Evolutionary conservation across 2,329 filamentous ascomycete genomes (phyloP), one percentile per base, ranked within the genome.

Genomic region (Penicillium sp.): DNA sequence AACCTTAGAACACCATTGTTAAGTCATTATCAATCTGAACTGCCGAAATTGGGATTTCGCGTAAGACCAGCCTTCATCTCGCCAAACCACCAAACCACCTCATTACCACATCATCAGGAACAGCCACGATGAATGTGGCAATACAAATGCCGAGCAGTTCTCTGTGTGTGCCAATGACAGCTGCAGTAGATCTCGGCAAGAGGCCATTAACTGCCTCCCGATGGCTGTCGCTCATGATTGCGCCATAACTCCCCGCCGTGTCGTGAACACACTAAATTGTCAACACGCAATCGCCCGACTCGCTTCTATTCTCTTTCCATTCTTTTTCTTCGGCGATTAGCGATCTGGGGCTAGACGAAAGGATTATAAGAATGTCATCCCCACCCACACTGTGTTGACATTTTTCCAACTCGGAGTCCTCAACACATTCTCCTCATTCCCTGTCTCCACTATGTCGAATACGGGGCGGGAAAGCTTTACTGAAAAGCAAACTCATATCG

Each of bases 191-290:
- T 5, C 24, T 28, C 24, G 24, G 31, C 31, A 18, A 43, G 36
- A n/a, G n/a, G n/a, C n/a, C n/a, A n/a, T n/a, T n/a, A n/a, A n/a
- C n/a, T n/a, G n/a, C n/a, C n/a, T n/a, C n/a, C n/a, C n/a, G n/a
- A n/a, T n/a, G n/a, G n/a, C n/a, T n/a, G n/a, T n/a, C n/a, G n/a
- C n/a, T n/a, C n/a, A n/a, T 59, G 59, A 67, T 67, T 59, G 63
- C 64, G 65, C 65, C 63, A 67, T 67, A 50, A 16, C 46, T 55
- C 50, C 56, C 51, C 53, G 24, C 45, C 42, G 42, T 62, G 55
- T 66, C 60, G 62, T 54, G 19, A 45, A 29, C 26, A 7, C 5
- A n/a, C n/a, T 11, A 42, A 7, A 26, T 7, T n/a, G n/a, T n/a
- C n/a, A n/a, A 31, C 50, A 59, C 60, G 54, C 54, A 60, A 53